Base-by-base conservation (phyloP, 2,329 filamentous ascomycete species). In the Clarireedia paspali region DNA sequence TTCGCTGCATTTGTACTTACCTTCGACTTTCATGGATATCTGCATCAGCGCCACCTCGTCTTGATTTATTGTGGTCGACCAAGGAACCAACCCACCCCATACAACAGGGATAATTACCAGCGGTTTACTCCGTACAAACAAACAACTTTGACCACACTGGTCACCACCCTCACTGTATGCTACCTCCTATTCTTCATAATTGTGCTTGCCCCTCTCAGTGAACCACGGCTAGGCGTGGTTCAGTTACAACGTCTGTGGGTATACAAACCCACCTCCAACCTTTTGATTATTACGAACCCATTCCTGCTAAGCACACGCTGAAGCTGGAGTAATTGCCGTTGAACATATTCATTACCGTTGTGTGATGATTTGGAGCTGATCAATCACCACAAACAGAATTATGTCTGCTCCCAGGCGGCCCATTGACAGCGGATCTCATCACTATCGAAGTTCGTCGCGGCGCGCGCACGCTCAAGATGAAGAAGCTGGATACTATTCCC, bases 391-490 rank as follows among this genome's bases (percentile, higher is more conserved):
- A 23, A 57, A n/a, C 50, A 68, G 67, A 64, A 59, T 52, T 12
- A 85, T 85, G 82, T 82, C 81, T 72, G 77, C 82, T 62, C 80
- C 81, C 60, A 75, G 81, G 69, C 60, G 63, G 20, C 62, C 61
- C 17, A 58, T 63, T 67, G 79, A 79, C 63, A 78, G 76, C 47
- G 67, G 80, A 66, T 79, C 75, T 66, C 75, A 81, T 57, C 89
- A 88, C 71, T 80, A 85, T 64, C 83, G 84, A 61, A 85, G 87
- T 45, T 79, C 82, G 26, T 82, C 84, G 53, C 82, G 87, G 66
- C 83, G 86, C 63, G 76, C 74, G 52, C 80, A 80, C 57, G 81
- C 83, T 48, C 79, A 79, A 56, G 89, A 95, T 68, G 75, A 88
- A 65, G 90, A 95, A 70, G 75, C 84, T 39, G 84, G 81, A 55